phyloP scores from a whole-genome alignment of 148 eudicot genomes.

The Arbutus unedo region DNA sequence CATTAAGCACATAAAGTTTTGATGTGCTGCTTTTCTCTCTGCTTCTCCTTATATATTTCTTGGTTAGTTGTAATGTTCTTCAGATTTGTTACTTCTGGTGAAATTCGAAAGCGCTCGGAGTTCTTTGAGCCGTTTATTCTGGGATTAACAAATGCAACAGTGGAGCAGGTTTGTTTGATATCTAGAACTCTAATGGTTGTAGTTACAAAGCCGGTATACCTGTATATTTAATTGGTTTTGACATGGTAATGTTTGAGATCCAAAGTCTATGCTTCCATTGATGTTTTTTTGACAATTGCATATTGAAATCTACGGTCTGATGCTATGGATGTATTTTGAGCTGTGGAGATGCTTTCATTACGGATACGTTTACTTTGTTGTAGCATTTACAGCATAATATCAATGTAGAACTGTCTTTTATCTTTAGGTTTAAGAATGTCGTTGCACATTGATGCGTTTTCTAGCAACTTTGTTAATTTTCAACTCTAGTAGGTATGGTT shows the following conservation, averaged over 20 bases:
- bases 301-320: not conserved
- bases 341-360: not conserved
- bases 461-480: not conserved
- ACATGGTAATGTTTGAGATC: not conserved
- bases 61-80: conserved; percentile 92
- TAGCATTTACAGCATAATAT: not conserved
- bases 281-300: not conserved
- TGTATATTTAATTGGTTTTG: not conserved
- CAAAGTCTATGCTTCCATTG: not conserved
- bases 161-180: conserved; percentile 73
- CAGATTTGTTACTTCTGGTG: conserved; percentile 95
- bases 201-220: not conserved
- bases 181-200: conserved; percentile 9
- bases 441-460: not conserved
- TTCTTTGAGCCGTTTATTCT: conserved; percentile 93
- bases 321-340: not conserved
- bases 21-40: conserved; percentile 7
- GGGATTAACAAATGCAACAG: conserved; percentile 78
- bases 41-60: conserved; percentile 29
- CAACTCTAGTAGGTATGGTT: not conserved
- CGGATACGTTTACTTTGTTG: not conserved
- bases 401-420: not conserved
- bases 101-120: conserved; percentile 73
- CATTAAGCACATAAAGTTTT: conserved; percentile 1
- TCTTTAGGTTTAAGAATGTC: not conserved